phyloP scores from a whole-genome alignment of 768 basidiomycete species.

The Tulasnella sp. region DNA sequence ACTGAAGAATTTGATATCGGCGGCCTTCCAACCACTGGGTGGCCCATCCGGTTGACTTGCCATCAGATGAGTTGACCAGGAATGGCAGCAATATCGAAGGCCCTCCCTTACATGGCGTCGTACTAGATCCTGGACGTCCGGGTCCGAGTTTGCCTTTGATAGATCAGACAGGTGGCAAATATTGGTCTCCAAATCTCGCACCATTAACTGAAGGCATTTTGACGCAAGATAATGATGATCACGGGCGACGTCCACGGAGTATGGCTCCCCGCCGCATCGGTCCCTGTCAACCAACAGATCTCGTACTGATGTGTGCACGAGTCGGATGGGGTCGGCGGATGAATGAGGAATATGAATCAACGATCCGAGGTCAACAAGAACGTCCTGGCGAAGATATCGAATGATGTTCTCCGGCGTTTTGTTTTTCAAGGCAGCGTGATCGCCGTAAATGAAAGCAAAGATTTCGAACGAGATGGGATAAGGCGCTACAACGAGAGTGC shows the following conservation, averaged over 20 bases:
- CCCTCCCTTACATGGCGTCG: neutral
- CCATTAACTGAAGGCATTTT: neutral
- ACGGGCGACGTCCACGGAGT: neutral
- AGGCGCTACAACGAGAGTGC: neutral
- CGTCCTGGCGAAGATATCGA: neutral
- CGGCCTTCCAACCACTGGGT: too few relatives aligned
- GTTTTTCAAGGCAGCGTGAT: neutral
- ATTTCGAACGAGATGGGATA: neutral
- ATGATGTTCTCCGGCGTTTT: too few relatives aligned
- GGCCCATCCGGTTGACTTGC: neutral
- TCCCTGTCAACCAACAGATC: neutral
- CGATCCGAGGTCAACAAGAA: neutral
- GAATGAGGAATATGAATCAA: neutral
- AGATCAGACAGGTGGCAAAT: neutral
- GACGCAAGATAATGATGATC: neutral
- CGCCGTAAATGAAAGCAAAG: neutral
- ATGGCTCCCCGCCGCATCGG: neutral
- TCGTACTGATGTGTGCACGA: neutral
- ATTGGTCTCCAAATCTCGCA: neutral
- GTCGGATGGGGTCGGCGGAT: neutral
- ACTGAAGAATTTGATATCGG: neutral
- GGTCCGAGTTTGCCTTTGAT: neutral
- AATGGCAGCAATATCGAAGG: neutral
- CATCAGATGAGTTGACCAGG: neutral
- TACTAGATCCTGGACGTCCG: neutral